Evolutionary conservation across 2,329 filamentous ascomycete genomes (phyloP).

Genomic region (Calonectria pseudoreteaudii): DNA sequence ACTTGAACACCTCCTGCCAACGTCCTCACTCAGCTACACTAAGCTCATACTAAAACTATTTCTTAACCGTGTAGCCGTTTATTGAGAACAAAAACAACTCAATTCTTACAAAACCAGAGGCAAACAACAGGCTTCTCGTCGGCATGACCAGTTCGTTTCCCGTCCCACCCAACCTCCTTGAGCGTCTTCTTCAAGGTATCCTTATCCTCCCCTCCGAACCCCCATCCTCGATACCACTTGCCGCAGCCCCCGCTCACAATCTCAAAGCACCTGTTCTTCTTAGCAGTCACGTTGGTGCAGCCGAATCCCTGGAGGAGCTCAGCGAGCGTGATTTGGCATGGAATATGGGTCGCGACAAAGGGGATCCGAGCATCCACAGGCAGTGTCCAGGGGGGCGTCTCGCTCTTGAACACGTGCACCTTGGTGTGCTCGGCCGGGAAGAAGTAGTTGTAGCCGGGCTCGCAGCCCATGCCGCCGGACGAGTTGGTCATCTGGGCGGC

Average conservation of each 20-base stretch:
- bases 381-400: conserved; percentile 65
- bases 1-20: background rate
- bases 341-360: conserved; percentile 65
- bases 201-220: conserved; percentile 62
- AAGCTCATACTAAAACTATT: background rate
- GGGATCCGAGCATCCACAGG: conserved; percentile 54
- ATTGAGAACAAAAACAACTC: conserved; percentile 16
- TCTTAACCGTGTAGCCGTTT: background rate
- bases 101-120: conserved; percentile 69
- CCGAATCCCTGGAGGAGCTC: conserved; percentile 71
- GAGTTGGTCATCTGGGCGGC: conserved; percentile 68
- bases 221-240: conserved; percentile 68
- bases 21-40: background rate
- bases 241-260: conserved; percentile 66
- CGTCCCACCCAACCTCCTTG: conserved; percentile 70
- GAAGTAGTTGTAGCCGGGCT: conserved; percentile 73
- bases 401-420: conserved; percentile 67
- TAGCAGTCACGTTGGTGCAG: conserved; percentile 60
- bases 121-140: conserved; percentile 68
- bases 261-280: conserved; percentile 70
- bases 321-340: conserved; percentile 62
- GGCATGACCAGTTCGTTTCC: conserved; percentile 57
- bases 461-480: conserved; percentile 68
- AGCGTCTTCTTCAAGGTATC: conserved; percentile 62
- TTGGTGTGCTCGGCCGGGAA: conserved; percentile 70